Base-by-base conservation (phyloP, 352 stramenopile species). In the Elongisporangium anandrum region DNA sequence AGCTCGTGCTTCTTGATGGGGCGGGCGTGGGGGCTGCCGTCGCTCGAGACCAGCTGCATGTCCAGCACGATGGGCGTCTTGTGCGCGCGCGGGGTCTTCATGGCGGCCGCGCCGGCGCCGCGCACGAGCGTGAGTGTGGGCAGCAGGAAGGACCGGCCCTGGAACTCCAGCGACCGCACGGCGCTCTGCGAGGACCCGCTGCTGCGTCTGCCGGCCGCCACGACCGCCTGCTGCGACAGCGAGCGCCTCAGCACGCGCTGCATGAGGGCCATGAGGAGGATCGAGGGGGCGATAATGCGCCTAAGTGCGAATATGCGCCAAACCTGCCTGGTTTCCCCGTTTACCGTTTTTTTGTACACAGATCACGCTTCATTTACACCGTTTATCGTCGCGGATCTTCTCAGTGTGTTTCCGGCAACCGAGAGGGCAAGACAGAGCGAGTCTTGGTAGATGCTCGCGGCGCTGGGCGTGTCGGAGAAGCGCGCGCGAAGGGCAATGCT, bases 1-100 rank as follows among this genome's bases (percentile, higher is more conserved):
- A 92, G 63, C 54, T 92, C 78, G 56, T 87, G 73, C 53, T 87
- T 85, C 68, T 90, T 90, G 61, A 92, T 91, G 0, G 80, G 80
- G 52, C 84, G 79, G 12, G 83, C 84, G 50, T 92, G 83, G 2
- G 83, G 83, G 56, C 12, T 22, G 88, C 81, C 83, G 38, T 92
- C 79, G 59, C 77, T 90, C 13, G 83, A 92, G 24, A 92, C 83
- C 58, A 75, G 72, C 58, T 84, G 79, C 26, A 92, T 56, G 55
- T 92, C 83, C 56, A 92, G 54, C 47, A 92, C 83, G 19, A 92
- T 80, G 7, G 83, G 65, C 45, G 81, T 91, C 54, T 72, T 63
- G 17, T 69, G 72, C 16, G 77, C 67, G 10, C 64, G 23, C 22
- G 13, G 20, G 16, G 47, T 54, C n/a, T 60, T 72, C 21, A 59